phyloP scores from a whole-genome alignment of 495 filamentous ascomycete species.

The Tuber melanosporum region DNA sequence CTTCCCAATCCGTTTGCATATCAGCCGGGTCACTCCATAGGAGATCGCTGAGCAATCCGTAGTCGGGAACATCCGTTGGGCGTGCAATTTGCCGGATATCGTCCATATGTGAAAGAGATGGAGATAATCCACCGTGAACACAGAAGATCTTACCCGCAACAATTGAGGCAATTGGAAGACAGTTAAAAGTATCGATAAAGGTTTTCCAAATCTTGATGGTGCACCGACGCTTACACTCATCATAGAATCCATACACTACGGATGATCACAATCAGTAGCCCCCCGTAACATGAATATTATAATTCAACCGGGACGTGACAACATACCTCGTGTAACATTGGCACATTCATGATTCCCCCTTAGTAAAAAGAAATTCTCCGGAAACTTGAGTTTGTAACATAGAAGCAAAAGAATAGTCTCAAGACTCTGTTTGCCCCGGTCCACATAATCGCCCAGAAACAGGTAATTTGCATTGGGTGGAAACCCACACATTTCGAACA shows the following conservation, averaged over 20 bases:
- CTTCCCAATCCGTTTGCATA: conserved; percentile 96
- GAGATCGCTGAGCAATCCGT: conserved; percentile 90
- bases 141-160: conserved; percentile 99
- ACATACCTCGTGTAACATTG: conserved; percentile 73
- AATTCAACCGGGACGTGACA: not conserved
- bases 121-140: conserved; percentile 92
- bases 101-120: conserved; percentile 90
- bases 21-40: conserved; percentile 98
- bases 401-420: conserved; percentile 93
- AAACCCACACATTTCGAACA: conserved; percentile 99
- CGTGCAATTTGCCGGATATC: conserved; percentile 94
- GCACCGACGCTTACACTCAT: conserved; percentile 95
- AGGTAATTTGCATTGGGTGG: conserved; percentile 89
- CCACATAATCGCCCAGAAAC: conserved; percentile 96
- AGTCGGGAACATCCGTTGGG: conserved; percentile 96
- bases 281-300: not conserved
- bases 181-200: conserved; percentile 97
- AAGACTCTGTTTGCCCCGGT: conserved; percentile 92
- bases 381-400: conserved; percentile 98
- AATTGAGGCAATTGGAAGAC: conserved; percentile 88
- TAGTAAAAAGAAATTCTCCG: conserved; percentile 97
- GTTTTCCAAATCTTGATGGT: conserved; percentile 99
- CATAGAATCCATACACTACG: conserved; percentile 92
- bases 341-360: conserved; percentile 98
- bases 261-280: conserved; percentile 8